Percentiles rank a stretch among this genome's conserved stretches.
Conservation (phyloP, 2,329 filamentous ascomycete genomes). For the Scedosporium apiospermum region DNA sequence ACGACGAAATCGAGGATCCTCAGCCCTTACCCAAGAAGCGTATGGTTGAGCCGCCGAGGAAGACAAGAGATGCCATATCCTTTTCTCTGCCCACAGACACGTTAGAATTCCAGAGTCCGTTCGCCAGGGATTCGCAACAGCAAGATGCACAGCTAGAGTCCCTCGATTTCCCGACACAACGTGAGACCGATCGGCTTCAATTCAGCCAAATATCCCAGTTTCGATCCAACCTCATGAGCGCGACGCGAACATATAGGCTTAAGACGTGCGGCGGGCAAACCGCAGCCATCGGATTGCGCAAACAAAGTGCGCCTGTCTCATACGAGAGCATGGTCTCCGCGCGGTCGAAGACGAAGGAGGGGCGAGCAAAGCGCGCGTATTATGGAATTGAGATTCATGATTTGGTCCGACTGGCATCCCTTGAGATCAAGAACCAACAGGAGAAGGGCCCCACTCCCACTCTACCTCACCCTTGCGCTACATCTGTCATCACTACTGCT, state of each 20-base stretch:
- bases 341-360: conserved; percentile 56
- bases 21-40: not conserved
- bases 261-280: conserved; percentile 49
- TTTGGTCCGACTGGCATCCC: conserved; percentile 62
- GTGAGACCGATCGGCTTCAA: not conserved
- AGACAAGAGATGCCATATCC: not conserved
- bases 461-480: conserved; percentile 3
- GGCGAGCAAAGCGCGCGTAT: conserved; percentile 64
- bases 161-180: not conserved
- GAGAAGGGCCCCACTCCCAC: conserved; percentile 1
- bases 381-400: conserved; percentile 90
- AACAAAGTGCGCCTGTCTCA: conserved; percentile 32
- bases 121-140: not conserved
- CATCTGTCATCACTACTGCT: not conserved
- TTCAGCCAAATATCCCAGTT: not conserved
- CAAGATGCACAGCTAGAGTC: not conserved
- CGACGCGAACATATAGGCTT: conserved; percentile 26
- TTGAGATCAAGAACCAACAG: conserved; percentile 35
- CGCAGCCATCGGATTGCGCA: conserved; percentile 46
- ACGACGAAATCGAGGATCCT: conserved; percentile 6
- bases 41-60: not conserved
- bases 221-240: not conserved
- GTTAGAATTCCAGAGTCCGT: not conserved
- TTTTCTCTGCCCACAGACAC: not conserved
- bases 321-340: conserved; percentile 61